Evolutionary conservation across 2,329 filamentous ascomycete species (phyloP).

Genomic region (Claviceps monticola): DNA sequence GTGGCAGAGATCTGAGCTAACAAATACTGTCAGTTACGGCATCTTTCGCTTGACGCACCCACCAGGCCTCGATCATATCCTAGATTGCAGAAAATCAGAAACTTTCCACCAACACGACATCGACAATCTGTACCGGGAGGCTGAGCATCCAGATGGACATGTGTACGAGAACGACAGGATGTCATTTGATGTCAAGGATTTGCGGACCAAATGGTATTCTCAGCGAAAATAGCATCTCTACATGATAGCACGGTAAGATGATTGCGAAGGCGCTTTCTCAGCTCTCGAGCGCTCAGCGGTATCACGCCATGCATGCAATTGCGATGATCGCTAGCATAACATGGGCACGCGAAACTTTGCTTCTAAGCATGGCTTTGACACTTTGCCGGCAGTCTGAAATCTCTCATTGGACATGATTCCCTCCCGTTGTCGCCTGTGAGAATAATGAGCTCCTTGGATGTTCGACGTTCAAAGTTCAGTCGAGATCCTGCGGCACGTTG

Average conservation of each 20-base stretch:
- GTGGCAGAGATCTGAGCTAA: not conserved
- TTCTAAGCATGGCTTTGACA: not conserved
- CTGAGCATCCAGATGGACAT: constrained; percentile 50
- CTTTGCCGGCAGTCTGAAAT: not conserved
- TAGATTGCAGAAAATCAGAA: constrained; percentile 62
- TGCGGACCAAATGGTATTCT: constrained; percentile 21
- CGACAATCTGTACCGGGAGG: constrained; percentile 65
- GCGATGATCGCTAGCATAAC: not conserved
- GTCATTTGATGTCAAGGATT: constrained; percentile 43
- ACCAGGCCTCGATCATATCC: constrained; percentile 72
- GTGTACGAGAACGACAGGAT: constrained; percentile 55
- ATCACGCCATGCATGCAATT: not conserved
- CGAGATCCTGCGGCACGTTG: not conserved
- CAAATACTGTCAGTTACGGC: constrained; percentile 49
- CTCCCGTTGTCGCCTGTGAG: not conserved
- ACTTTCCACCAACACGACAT: constrained; percentile 67
- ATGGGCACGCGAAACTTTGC: not conserved
- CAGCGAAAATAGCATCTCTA: no score
- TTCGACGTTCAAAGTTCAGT: not conserved
- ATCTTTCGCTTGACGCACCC: constrained; percentile 90
- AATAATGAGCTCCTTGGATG: not conserved
- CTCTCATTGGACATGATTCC: not conserved
- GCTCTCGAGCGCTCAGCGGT: not conserved
- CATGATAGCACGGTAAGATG: no score
- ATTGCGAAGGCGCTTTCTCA: no score